A percentile compares a stretch with the other conserved stretches of the same genome.
Conservation (phyloP, 2,329 filamentous ascomycete species). For the Mycosphaerella sp. region DNA sequence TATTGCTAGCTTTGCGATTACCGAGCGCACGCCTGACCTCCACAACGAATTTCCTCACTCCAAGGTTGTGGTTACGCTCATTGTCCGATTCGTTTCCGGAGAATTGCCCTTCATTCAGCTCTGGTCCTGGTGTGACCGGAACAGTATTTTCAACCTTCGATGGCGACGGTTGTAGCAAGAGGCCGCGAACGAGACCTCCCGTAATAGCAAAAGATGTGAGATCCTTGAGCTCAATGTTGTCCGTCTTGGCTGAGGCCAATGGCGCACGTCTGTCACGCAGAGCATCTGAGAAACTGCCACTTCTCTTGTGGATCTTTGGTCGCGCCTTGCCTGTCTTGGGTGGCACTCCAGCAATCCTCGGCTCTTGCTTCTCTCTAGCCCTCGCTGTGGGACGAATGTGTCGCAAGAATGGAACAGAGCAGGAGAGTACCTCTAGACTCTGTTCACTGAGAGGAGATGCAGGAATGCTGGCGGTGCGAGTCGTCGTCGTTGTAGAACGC, state of each 20-base stretch:
- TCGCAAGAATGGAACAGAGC: conserved; percentile 48
- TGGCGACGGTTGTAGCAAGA: conserved; percentile 73
- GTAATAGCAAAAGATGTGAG: conserved; percentile 62
- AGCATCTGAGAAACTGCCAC: conserved; percentile 81
- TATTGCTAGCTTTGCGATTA: conserved; percentile 35
- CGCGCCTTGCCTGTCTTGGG: conserved; percentile 9
- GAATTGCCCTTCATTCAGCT: conserved; percentile 14
- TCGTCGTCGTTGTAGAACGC: conserved; percentile 17
- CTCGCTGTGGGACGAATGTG: conserved; percentile 22
- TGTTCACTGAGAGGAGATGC: conserved; percentile 43
- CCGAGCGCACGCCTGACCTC: conserved; percentile 79
- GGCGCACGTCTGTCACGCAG: conserved; percentile 61
- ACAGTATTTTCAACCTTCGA: conserved; percentile 61
- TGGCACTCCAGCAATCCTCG: conserved; percentile 5
- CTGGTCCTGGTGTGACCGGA: conserved; percentile 44
- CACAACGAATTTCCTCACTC: conserved; percentile 79
- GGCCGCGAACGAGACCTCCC: conserved; percentile 81
- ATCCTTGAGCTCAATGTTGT: conserved; percentile 33
- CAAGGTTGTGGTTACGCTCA: conserved; percentile 47
- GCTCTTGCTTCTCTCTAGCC: conserved; percentile 15
- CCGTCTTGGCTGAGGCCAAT: conserved; percentile 43
- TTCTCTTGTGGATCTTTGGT: conserved; percentile 64
- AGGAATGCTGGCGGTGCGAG: conserved; percentile 34
- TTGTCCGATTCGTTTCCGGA: conserved; percentile 13
- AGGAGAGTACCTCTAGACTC: conserved; percentile 55